Percentiles rank a stretch among this genome's conserved stretches.
These are phyloP conservation scores for Nicotiana sylvestris DNA, from an alignment of 257 asterid genomes.

Conservation along the genomic window DNA sequence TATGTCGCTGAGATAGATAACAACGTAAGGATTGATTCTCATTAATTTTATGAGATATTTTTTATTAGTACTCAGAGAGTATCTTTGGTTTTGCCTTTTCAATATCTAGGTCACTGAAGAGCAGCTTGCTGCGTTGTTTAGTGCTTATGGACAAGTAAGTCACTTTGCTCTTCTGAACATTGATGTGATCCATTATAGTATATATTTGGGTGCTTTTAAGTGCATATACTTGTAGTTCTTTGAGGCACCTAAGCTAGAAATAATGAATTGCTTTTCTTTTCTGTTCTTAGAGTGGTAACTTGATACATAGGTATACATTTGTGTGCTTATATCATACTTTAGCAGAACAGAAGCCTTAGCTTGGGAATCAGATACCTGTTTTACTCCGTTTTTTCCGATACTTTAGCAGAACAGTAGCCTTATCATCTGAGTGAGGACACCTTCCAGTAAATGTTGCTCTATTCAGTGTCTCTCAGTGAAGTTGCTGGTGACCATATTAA, in stretches of 20 bases:
- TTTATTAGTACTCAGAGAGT: constrained; percentile 15
- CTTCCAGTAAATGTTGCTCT: not conserved
- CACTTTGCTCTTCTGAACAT: constrained; percentile 14
- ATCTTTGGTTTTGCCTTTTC: constrained; percentile 15
- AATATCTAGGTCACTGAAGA: constrained; percentile 70
- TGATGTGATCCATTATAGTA: not conserved
- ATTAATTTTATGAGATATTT: not conserved
- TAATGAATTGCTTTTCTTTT: not conserved
- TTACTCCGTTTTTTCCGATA: not conserved
- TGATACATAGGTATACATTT: not conserved
- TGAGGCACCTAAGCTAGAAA: not conserved
- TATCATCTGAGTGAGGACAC: not conserved
- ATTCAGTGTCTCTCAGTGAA: not conserved
- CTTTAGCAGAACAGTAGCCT: too few relatives aligned
- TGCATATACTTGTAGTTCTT: not conserved
- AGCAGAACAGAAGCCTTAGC: not conserved
- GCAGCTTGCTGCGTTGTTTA: constrained; percentile 82
- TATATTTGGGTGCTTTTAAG: not conserved
- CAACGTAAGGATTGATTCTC: constrained; percentile 42
- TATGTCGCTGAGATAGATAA: constrained; percentile 87
- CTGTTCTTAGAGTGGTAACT: not conserved
- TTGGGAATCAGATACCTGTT: not conserved
- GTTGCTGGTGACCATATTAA: not conserved
- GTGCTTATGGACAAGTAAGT: constrained; percentile 84
- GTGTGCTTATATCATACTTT: not conserved